Evolutionary conservation across 176 grass and related monocot genomes (phyloP).

Genomic region (Aegilops tauschii): DNA sequence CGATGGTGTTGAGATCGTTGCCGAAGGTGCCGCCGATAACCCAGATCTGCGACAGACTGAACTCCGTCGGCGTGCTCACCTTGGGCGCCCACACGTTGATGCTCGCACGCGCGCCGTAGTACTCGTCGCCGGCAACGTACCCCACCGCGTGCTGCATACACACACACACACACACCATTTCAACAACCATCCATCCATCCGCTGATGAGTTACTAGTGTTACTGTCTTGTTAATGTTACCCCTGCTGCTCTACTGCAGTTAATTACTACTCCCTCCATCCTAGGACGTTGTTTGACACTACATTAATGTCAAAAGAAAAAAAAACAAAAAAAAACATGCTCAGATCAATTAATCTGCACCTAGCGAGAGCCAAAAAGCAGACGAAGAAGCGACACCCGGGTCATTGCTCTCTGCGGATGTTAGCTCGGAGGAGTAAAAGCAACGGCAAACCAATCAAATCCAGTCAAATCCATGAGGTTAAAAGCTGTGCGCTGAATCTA

Average conservation of each 20-base stretch:
- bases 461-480: slow-evolving; percentile 20
- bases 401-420: slow-evolving; percentile 6
- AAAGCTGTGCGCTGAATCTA: slow-evolving; percentile 12
- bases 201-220: not conserved
- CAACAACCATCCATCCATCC: not conserved
- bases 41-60: slow-evolving; percentile 97
- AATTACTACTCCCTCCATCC: no score
- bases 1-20: slow-evolving; percentile 94
- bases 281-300: no score
- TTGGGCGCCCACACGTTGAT: slow-evolving; percentile 88
- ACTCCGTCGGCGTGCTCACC: slow-evolving; percentile 67
- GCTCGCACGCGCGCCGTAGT: slow-evolving; percentile 91
- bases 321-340: no score
- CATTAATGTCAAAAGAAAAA: no score
- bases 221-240: not conserved
- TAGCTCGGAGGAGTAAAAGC: not conserved
- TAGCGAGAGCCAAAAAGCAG: not conserved
- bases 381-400: not conserved
- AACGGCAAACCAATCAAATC: not conserved
- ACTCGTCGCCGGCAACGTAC: slow-evolving; percentile 78
- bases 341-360: not conserved
- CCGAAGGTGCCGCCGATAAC: slow-evolving; percentile 89
- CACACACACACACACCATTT: not conserved
- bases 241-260: not conserved
- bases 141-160: slow-evolving; percentile 80